Evolutionary conservation across 495 filamentous ascomycete species (phyloP).

Genomic region (Arthonia radiata): DNA sequence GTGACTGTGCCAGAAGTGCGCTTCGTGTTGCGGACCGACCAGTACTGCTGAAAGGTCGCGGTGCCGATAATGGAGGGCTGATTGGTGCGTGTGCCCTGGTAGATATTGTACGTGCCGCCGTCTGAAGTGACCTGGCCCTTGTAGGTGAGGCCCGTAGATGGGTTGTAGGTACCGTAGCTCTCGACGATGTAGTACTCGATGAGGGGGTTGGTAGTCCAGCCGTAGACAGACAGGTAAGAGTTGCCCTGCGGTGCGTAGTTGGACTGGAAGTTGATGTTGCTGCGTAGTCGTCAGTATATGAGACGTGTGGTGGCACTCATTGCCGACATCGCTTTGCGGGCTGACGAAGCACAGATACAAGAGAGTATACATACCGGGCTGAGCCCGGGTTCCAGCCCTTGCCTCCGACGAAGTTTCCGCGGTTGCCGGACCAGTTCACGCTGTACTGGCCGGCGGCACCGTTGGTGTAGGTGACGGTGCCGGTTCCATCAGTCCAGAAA

Average conservation of each 20-base stretch:
- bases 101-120: conserved; percentile 40
- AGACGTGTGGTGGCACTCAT: conserved; percentile 1
- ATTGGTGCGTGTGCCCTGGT: conserved; percentile 30
- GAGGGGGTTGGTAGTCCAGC: conserved; percentile 34
- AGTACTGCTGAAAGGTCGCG: conserved; percentile 35
- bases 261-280: conserved; percentile 28
- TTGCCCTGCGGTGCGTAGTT: conserved; percentile 31
- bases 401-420: conserved; percentile 35
- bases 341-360: not conserved
- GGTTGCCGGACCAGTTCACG: conserved; percentile 22
- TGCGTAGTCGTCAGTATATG: conserved; percentile 5
- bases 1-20: conserved; percentile 28
- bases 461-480: conserved; percentile 30
- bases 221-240: conserved; percentile 34
- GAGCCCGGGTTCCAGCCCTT: conserved; percentile 35
- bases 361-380: conserved; percentile 11
- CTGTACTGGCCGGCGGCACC: conserved; percentile 28
- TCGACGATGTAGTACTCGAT: conserved; percentile 44
- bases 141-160: conserved; percentile 11
- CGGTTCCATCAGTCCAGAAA: conserved; percentile 34
- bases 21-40: conserved; percentile 29
- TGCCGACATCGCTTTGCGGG: not conserved
- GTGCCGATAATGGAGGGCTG: conserved; percentile 34
- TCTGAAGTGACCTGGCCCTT: conserved; percentile 21
- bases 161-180: conserved; percentile 31